These are phyloP conservation scores for Lodderomyces orthopsilosis DNA, from an alignment of 1,139 yeast species.

Conservation along the genomic window DNA sequence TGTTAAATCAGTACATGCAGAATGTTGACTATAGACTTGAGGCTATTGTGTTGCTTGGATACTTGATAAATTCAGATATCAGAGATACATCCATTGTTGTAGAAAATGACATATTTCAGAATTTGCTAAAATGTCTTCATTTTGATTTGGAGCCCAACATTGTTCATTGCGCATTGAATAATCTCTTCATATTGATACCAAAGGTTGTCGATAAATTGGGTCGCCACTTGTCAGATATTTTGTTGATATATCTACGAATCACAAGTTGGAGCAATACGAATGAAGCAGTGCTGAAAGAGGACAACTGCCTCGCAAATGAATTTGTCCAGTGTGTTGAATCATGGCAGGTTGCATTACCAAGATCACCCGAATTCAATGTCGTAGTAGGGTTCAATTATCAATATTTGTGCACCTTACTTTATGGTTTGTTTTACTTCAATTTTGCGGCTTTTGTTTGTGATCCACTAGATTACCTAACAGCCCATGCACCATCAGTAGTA, in stretches of 20 bases:
- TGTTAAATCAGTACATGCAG: conserved; percentile 32
- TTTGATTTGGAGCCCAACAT: conserved; percentile 45
- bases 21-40: conserved; percentile 31
- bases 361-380: background rate
- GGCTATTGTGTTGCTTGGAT: conserved; percentile 21
- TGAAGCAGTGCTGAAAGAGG: conserved; percentile 7
- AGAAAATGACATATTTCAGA: conserved; percentile 39
- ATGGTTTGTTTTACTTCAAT: conserved; percentile 62
- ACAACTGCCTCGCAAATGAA: conserved; percentile 1
- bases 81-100: conserved; percentile 24
- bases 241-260: conserved; percentile 46
- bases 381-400: conserved; percentile 17
- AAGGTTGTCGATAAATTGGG: conserved; percentile 41
- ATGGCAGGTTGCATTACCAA: background rate
- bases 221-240: conserved; percentile 39
- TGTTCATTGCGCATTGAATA: conserved; percentile 41
- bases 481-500: conserved; percentile 15
- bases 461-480: conserved; percentile 29
- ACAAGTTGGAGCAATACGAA: conserved; percentile 27
- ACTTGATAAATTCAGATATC: conserved; percentile 22
- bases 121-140: conserved; percentile 39
- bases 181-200: conserved; percentile 55
- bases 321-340: background rate
- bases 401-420: conserved; percentile 42
- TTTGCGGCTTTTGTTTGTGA: conserved; percentile 41